A percentile compares a stretch with the other conserved stretches of the same genome.
These are phyloP conservation scores for Tieghemostelium lacteum DNA, from an alignment of 78 protist species.

Conservation along the genomic window DNA sequence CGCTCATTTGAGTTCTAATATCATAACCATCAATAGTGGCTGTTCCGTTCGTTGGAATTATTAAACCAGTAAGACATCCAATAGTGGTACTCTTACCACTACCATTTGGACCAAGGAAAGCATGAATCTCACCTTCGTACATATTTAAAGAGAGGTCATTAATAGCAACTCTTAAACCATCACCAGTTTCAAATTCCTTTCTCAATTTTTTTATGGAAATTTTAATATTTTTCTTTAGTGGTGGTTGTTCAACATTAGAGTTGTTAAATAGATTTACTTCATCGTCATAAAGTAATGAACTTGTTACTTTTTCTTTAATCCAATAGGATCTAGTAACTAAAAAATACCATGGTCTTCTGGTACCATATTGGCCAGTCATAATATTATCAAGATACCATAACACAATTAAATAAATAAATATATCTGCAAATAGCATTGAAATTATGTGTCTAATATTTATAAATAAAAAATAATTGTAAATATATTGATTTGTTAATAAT, in stretches of 20 bases:
- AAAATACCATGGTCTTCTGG: conserved; percentile 35
- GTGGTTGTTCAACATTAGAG: no score
- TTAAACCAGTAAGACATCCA: conserved; percentile 85
- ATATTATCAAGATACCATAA: conserved; percentile 57
- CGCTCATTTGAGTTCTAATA: background rate
- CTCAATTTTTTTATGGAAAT: no score
- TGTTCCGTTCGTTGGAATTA: conserved; percentile 65
- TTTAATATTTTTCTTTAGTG: no score
- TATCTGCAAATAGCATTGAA: background rate
- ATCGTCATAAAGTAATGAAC: no score
- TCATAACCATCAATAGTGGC: conserved; percentile 33
- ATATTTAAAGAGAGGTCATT: conserved; percentile 8
- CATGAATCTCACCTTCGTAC: conserved; percentile 8
- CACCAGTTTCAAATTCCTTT: conserved; percentile 25
- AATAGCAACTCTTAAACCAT: conserved; percentile 5
- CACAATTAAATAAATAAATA: background rate
- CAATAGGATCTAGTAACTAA: conserved; percentile 17
- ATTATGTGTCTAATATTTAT: background rate
- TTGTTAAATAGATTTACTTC: no score
- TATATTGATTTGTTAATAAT: background rate
- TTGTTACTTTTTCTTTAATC: conserved; percentile 1
- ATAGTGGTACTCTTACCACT: conserved; percentile 92
- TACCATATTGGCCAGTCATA: conserved; percentile 40
- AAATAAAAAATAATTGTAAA: background rate
- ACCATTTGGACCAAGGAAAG: conserved; percentile 92